Base-by-base conservation (phyloP, 129 eudicot species). In the Centrapalus pauciflorus region DNA sequence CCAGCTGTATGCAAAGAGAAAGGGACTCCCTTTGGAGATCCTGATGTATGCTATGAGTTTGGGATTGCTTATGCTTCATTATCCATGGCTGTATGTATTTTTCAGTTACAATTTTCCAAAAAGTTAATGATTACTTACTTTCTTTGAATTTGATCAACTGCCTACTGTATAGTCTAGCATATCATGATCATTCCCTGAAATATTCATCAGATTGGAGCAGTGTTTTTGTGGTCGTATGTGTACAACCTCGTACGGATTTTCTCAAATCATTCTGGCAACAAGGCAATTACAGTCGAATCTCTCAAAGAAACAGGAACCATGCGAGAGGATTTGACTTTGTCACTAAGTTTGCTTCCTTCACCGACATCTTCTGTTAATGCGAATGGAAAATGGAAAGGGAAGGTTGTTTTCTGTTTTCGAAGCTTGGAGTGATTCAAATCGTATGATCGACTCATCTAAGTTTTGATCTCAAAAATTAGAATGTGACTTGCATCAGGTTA, bases 1-100 rank as follows among this genome's bases (percentile, higher is more conserved):
- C 99, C 97, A 46, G 95, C 99, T 71, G 82, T 89, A 32, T 94
- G 99, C 71, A 89, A 83, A 71, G 99, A 94, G 77, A 76, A 75
- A 40, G 90, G 77, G 17, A 86, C 85, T 65, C 96, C 97, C 5
- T 94, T 89, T 60, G 99, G 99, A 38, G 75, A 77, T 67, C 72
- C 86, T 16, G 82, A 75, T 70, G 86, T 80, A 64, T 94, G 99
- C 48, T 46, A 73, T 8, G 45, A 62, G 29, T 71, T 69, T 49
- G 99, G 87, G 24, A 50, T 87, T 72, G 94, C 84, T 34, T 94
- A 94, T 69, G 90, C 88, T 79, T 89, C 97, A 46, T 87, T 94
- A 50, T 94, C 97, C 24, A 71, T 84, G 92, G 99, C 99, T 0
- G 99, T 94, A 86, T 40, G 88, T 68, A 5, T 55, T 49, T 13